Evolutionary conservation across 2,329 filamentous ascomycete species (phyloP).

Genomic region (Trichoderma arundinaceum): DNA sequence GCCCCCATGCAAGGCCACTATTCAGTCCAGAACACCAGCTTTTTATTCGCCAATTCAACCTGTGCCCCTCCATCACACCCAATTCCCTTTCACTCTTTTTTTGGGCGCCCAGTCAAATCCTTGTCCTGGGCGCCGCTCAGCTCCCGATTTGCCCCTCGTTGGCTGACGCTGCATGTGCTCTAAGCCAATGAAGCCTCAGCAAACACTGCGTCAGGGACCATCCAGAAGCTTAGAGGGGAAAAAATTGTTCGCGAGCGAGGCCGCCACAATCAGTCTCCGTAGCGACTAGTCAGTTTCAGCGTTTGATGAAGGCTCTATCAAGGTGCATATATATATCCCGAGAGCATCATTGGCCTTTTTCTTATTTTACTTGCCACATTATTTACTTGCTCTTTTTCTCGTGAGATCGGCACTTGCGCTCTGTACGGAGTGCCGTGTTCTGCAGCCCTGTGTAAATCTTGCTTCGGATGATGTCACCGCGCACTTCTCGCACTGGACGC

Average conservation of each 20-base stretch:
- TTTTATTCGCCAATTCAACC: conserved; percentile 14
- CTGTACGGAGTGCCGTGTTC: not conserved
- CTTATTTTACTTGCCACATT: not conserved
- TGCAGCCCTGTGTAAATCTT: not conserved
- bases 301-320: not conserved
- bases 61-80: conserved; percentile 13
- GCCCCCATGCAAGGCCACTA: not conserved
- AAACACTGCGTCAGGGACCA: conserved; percentile 9
- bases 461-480: conserved; percentile 28
- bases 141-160: conserved; percentile 18
- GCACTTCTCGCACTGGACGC: conserved; percentile 7
- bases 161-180: conserved; percentile 4
- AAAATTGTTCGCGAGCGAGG: conserved; percentile 4
- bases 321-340: not conserved
- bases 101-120: conserved; percentile 13
- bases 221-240: conserved; percentile 5
- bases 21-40: not conserved
- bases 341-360: too few relatives aligned
- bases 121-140: not conserved
- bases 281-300: conserved; percentile 4
- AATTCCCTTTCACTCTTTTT: not conserved
- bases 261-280: not conserved
- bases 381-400: too few relatives aligned
- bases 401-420: not conserved
- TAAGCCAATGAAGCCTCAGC: conserved; percentile 1